Conservation (phyloP, 164 flowering plant species). For the Protea cynaroides region DNA sequence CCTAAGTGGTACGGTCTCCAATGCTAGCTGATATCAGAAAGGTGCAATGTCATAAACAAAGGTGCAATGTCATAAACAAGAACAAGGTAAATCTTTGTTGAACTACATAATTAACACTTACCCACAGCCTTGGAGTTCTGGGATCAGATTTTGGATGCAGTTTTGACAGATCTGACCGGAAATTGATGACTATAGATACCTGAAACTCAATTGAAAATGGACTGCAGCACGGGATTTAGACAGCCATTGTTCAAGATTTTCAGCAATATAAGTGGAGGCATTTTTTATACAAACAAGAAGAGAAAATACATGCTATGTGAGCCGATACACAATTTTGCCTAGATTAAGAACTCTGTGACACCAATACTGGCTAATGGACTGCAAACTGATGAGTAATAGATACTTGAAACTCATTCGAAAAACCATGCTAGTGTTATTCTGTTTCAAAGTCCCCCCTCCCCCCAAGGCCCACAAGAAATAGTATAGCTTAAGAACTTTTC, state of each 20-base stretch:
- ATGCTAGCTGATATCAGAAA: conserved; percentile 49
- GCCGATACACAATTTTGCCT: not conserved
- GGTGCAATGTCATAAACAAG: no score
- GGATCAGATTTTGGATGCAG: conserved; percentile 65
- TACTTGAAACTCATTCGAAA: no score
- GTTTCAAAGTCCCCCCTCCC: no score
- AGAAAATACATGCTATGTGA: not conserved
- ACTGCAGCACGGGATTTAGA: conserved; percentile 33
- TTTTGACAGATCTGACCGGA: conserved; percentile 64
- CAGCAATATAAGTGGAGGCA: not conserved
- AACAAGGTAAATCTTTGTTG: not conserved
- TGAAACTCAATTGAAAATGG: conserved; percentile 86
- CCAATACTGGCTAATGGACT: no score
- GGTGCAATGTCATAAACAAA: not conserved
- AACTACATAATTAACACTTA: conserved; percentile 26
- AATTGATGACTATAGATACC: conserved; percentile 56
- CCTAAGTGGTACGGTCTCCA: conserved; percentile 72
- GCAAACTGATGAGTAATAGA: no score
- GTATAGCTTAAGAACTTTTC: no score
- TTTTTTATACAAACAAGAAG: not conserved
- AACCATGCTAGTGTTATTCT: no score
- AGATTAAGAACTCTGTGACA: no score
- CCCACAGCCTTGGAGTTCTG: conserved; percentile 75
- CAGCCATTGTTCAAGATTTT: not conserved
- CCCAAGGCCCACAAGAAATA: no score